Percentiles rank a stretch among this genome's conserved stretches.
phyloP scores from a whole-genome alignment of 768 basidiomycete genomes.

The Clitopilus hobsonii region DNA sequence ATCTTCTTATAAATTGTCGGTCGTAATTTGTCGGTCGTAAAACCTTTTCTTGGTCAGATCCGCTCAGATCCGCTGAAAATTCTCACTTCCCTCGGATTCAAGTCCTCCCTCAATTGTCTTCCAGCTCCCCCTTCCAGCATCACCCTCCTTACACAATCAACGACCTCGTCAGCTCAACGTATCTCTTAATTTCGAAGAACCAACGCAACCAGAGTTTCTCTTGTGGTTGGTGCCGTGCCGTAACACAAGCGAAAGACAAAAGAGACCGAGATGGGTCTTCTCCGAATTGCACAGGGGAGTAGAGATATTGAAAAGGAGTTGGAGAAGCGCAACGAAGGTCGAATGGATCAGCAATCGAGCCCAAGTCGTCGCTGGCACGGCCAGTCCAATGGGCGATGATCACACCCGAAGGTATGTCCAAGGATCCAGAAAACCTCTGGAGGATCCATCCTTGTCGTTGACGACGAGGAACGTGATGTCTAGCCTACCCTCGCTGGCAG shows the following conservation, averaged over 20 bases:
- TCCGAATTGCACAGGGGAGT: conserved; percentile 19
- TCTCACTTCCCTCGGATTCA: conserved; percentile 29
- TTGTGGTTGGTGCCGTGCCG: conserved; percentile 23
- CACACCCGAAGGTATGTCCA: conserved; percentile 13
- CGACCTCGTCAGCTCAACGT: conserved; percentile 24
- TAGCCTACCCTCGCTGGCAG: conserved; percentile 11
- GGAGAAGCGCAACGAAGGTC: conserved; percentile 22
- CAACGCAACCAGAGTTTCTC: conserved; percentile 25
- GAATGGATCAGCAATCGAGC: conserved; percentile 13
- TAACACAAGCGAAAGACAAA: conserved; percentile 28
- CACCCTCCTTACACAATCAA: conserved; percentile 23
- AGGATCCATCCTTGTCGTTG: conserved; percentile 23
- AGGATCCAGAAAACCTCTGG: conserved; percentile 18
- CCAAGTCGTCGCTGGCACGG: conserved; percentile 1
- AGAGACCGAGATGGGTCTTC: conserved; percentile 25
- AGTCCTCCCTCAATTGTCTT: conserved; percentile 22
- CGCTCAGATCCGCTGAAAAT: conserved; percentile 27
- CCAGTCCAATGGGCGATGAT: conserved; percentile 15
- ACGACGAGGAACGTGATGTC: conserved; percentile 20
- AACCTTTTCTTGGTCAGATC: no score
- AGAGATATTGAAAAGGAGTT: conserved; percentile 23
- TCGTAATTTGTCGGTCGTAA: no score
- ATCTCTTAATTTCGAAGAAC: conserved; percentile 27
- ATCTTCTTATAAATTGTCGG: no score
- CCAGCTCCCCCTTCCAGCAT: conserved; percentile 26